A percentile compares a stretch with the other conserved stretches of the same genome.
Evolutionary conservation across 1,284 basidiomycete species (phyloP).

Genomic region (Rhodotorula sp.): DNA sequence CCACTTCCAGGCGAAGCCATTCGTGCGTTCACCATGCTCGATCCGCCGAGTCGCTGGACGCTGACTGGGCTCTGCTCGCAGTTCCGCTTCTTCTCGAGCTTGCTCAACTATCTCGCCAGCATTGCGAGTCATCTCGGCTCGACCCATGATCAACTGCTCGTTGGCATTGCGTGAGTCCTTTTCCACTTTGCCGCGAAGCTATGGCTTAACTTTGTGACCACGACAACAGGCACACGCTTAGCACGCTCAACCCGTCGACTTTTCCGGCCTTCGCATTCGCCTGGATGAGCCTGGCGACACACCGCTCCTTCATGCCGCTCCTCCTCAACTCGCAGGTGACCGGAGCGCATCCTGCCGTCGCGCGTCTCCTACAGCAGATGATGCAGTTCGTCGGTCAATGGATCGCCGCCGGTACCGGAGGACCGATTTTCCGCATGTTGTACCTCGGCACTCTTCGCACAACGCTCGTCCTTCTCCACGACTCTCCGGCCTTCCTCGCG

Average conservation of each 20-base stretch:
- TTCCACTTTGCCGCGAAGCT: too few species aligned
- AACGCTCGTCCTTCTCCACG: conserved; percentile 90
- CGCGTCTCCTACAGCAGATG: too few species aligned
- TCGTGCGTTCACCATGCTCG: conserved; percentile 49
- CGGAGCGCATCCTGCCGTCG: too few species aligned
- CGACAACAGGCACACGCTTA: conserved; percentile 77
- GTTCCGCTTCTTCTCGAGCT: conserved; percentile 95
- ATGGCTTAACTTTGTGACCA: too few species aligned
- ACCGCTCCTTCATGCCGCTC: conserved; percentile 97
- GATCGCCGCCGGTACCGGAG: too few species aligned
- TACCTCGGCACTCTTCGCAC: conserved; percentile 91
- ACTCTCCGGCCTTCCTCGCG: conserved; percentile 97
- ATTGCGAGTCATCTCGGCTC: conserved; percentile 76
- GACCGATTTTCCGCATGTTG: conserved; percentile 82
- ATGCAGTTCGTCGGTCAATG: too few species aligned
- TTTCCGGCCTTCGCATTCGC: conserved; percentile 98
- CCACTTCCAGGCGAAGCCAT: conserved; percentile 94
- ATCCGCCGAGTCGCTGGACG: too few species aligned
- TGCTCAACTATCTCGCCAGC: conserved; percentile 84
- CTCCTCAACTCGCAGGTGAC: too few species aligned
- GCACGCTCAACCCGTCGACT: conserved; percentile 91
- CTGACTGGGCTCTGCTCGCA: too few species aligned
- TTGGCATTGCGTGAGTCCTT: too few species aligned
- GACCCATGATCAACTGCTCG: too few species aligned
- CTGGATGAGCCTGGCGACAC: conserved; percentile 95